These are phyloP conservation scores for Lithohypha guttulata DNA, from an alignment of 2,329 filamentous ascomycete species.

Conservation along the genomic window DNA sequence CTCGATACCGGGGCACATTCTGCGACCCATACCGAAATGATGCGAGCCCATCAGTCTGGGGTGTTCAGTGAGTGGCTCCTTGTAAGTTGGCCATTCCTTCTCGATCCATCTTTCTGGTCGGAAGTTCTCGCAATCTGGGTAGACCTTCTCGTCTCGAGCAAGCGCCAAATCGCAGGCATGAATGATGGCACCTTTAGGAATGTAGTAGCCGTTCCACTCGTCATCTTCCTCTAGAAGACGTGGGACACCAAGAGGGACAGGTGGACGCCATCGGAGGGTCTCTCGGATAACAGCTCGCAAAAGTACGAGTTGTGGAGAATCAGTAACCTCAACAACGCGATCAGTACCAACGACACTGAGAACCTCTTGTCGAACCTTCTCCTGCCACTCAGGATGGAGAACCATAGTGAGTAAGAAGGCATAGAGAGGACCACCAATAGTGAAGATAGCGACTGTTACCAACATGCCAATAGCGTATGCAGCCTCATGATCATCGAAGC, in stretches of 20 bases:
- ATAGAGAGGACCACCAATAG: slow-evolving; percentile 9
- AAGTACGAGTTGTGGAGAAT: slow-evolving; percentile 29
- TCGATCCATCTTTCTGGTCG: slow-evolving; percentile 24
- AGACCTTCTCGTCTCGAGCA: slow-evolving; percentile 23
- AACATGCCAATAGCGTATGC: slow-evolving; percentile 20
- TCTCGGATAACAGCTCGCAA: slow-evolving; percentile 34
- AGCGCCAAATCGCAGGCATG: slow-evolving; percentile 31
- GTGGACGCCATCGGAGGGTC: slow-evolving; percentile 38
- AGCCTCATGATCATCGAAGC: slow-evolving; percentile 22
- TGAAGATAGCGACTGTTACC: slow-evolving; percentile 10
- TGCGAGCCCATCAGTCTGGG: slow-evolving; percentile 23
- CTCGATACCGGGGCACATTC: slow-evolving; percentile 24
- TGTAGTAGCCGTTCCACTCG: slow-evolving; percentile 39
- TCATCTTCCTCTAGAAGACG: slow-evolving; percentile 44
- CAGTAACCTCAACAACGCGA: slow-evolving; percentile 33
- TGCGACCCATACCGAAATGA: slow-evolving; percentile 24
- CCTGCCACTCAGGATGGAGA: slow-evolving; percentile 40
- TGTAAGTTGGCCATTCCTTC: slow-evolving; percentile 24
- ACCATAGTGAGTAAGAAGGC: slow-evolving; percentile 28
- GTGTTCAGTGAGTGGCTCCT: slow-evolving; percentile 24
- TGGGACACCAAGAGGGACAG: slow-evolving; percentile 39
- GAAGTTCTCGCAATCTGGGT: slow-evolving; percentile 24
- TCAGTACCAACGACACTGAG: slow-evolving; percentile 33
- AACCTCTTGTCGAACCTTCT: slow-evolving; percentile 35
- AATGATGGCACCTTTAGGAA: slow-evolving; percentile 39